Evolutionary conservation across 2,329 filamentous ascomycete species (phyloP).

Genomic region (Pseudogymnoascus sp.): DNA sequence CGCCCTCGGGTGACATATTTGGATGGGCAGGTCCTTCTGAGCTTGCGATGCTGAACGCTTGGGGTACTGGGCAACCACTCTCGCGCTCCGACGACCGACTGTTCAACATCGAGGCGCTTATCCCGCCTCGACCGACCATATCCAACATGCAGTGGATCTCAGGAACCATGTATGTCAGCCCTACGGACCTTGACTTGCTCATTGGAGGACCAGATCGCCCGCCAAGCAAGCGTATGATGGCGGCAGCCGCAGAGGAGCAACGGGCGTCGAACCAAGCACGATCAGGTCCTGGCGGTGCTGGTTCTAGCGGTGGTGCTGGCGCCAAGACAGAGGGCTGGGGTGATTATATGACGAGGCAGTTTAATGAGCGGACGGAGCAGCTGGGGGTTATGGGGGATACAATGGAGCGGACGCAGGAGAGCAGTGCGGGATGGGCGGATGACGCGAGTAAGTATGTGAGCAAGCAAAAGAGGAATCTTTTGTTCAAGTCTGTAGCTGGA

Average conservation of each 20-base stretch:
- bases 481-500: slow-evolving; percentile 62
- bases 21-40: slow-evolving; percentile 87
- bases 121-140: slow-evolving; percentile 82
- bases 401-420: slow-evolving; percentile 75
- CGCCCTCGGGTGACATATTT: slow-evolving; percentile 72
- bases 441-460: slow-evolving; percentile 82
- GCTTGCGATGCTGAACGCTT: slow-evolving; percentile 73
- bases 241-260: slow-evolving; percentile 69
- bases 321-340: slow-evolving; percentile 56
- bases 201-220: slow-evolving; percentile 86
- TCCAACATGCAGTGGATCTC: slow-evolving; percentile 95
- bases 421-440: slow-evolving; percentile 75
- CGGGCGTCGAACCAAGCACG: slow-evolving; percentile 43
- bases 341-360: slow-evolving; percentile 75
- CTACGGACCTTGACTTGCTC: slow-evolving; percentile 78
- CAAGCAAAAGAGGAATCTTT: slow-evolving; percentile 78
- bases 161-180: slow-evolving; percentile 84
- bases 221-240: slow-evolving; percentile 79
- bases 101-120: slow-evolving; percentile 65
- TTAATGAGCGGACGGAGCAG: slow-evolving; percentile 87
- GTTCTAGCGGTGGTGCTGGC: background rate
- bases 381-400: slow-evolving; percentile 74
- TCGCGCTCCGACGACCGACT: slow-evolving; percentile 63
- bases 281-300: slow-evolving; percentile 23
- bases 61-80: slow-evolving; percentile 64